These are phyloP conservation scores for Trematosphaeria pertusa DNA, from an alignment of 2,329 filamentous ascomycete genomes.

Conservation along the genomic window DNA sequence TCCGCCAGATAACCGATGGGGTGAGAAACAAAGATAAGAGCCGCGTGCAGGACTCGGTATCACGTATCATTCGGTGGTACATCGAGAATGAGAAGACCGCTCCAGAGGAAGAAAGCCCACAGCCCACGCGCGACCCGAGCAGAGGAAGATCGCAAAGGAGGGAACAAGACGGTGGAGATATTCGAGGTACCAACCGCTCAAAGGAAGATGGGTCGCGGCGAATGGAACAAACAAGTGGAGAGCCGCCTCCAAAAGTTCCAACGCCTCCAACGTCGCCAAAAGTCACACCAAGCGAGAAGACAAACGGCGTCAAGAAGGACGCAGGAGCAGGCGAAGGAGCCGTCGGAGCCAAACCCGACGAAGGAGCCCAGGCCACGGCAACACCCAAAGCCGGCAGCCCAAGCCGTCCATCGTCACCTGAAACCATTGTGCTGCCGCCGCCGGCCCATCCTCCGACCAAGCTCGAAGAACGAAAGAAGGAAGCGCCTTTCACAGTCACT, in stretches of 20 bases:
- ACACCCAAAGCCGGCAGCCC: too few relatives aligned
- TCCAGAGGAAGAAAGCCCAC: background rate
- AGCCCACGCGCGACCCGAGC: background rate
- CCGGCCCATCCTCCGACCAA: background rate
- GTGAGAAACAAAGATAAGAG: background rate
- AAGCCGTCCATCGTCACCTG: background rate
- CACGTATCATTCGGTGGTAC: slow-evolving; percentile 1
- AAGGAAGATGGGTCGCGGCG: too few relatives aligned
- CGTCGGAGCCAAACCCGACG: too few relatives aligned
- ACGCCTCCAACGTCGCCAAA: background rate
- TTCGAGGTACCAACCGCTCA: too few relatives aligned
- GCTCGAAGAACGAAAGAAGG: background rate
- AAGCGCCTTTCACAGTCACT: too few relatives aligned
- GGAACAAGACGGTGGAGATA: background rate
- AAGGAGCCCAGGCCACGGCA: too few relatives aligned
- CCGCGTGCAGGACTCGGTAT: background rate
- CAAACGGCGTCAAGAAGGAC: too few relatives aligned
- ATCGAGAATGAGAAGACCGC: background rate
- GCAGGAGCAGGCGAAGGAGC: too few relatives aligned
- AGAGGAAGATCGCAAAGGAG: background rate
- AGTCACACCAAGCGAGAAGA: background rate
- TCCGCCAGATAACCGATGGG: slow-evolving; percentile 1
- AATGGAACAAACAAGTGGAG: too few relatives aligned
- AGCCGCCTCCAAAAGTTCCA: background rate
- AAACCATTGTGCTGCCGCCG: background rate